Percentiles rank a stretch among this genome's conserved stretches.
These are phyloP conservation scores for Helminthosporium solani DNA, from an alignment of 2,329 filamentous ascomycete species.

Conservation along the genomic window DNA sequence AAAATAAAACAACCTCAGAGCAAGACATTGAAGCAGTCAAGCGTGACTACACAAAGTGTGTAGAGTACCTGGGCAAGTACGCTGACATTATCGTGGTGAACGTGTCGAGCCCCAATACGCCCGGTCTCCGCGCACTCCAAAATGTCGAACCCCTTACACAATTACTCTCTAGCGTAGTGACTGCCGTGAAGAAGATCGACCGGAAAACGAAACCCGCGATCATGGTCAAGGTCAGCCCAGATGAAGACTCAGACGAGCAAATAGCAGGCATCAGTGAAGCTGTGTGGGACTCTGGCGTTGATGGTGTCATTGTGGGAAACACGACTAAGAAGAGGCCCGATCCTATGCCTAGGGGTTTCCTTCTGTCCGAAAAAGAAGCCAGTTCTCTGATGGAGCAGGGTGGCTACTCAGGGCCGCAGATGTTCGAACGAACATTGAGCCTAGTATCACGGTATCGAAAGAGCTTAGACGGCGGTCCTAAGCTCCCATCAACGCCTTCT, in stretches of 20 bases:
- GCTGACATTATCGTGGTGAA: slow-evolving; percentile 98
- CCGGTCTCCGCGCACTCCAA: slow-evolving; percentile 84
- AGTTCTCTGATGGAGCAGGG: slow-evolving; percentile 72
- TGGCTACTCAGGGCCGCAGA: slow-evolving; percentile 85
- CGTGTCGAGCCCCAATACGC: slow-evolving; percentile 94
- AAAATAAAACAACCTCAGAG: slow-evolving; percentile 92
- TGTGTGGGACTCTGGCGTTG: slow-evolving; percentile 68
- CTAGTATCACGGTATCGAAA: slow-evolving; percentile 77
- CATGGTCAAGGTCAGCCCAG: slow-evolving; percentile 98
- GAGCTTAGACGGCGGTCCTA: slow-evolving; percentile 49
- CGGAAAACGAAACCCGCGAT: slow-evolving; percentile 75
- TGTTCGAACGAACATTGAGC: slow-evolving; percentile 77
- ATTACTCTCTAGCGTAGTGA: slow-evolving; percentile 79
- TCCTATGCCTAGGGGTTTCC: slow-evolving; percentile 66
- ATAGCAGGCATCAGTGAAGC: slow-evolving; percentile 79
- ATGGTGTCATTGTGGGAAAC: slow-evolving; percentile 95
- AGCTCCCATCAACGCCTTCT: slow-evolving; percentile 14
- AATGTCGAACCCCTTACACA: slow-evolving; percentile 77
- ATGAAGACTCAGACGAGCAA: slow-evolving; percentile 84
- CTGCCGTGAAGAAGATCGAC: slow-evolving; percentile 68
- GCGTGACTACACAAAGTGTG: slow-evolving; percentile 83
- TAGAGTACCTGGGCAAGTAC: slow-evolving; percentile 77
- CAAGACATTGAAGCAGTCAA: slow-evolving; percentile 78
- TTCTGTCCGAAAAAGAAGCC: slow-evolving; percentile 66
- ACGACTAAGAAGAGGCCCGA: slow-evolving; percentile 83